Evolutionary conservation across 2,329 filamentous ascomycete species (phyloP).

Genomic region (Westerdykella ornata): DNA sequence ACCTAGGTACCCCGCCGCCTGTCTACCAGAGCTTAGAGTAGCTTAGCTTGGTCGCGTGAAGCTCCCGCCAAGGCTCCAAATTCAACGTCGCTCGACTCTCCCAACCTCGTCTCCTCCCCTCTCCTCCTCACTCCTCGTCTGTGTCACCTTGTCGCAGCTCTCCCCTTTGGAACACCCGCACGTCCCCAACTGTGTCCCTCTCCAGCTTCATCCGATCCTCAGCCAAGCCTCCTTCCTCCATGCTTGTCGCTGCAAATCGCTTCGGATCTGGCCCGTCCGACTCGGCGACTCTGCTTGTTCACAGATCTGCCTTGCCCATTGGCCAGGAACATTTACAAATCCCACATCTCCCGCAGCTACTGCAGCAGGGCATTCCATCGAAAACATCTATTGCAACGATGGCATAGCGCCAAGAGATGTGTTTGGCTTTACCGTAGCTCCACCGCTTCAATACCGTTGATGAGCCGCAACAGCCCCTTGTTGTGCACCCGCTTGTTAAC

Average conservation of each 20-base stretch:
- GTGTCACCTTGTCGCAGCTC: no score
- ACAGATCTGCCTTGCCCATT: constrained; percentile 17
- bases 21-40: not conserved
- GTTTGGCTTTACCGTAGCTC: constrained; percentile 14
- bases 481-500: no score
- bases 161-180: no score
- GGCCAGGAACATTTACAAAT: constrained; percentile 21
- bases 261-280: constrained; percentile 9
- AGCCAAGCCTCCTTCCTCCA: constrained; percentile 13
- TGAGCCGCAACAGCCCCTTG: constrained; percentile 20
- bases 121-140: no score
- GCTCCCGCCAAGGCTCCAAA: not conserved
- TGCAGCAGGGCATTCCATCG: constrained; percentile 24
- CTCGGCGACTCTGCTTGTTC: constrained; percentile 25
- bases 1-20: no score
- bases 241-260: constrained; percentile 5
- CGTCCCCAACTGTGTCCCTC: not conserved
- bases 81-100: not conserved
- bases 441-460: constrained; percentile 20
- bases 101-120: not conserved
- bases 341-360: constrained; percentile 20
- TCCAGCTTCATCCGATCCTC: constrained; percentile 13
- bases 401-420: constrained; percentile 12
- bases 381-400: constrained; percentile 19
- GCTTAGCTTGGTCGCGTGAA: not conserved